A percentile compares a stretch with the other conserved stretches of the same genome.
These are phyloP conservation scores for Domatiomyces catenatus DNA, from an alignment of 2,329 filamentous ascomycete species.

Conservation along the genomic window DNA sequence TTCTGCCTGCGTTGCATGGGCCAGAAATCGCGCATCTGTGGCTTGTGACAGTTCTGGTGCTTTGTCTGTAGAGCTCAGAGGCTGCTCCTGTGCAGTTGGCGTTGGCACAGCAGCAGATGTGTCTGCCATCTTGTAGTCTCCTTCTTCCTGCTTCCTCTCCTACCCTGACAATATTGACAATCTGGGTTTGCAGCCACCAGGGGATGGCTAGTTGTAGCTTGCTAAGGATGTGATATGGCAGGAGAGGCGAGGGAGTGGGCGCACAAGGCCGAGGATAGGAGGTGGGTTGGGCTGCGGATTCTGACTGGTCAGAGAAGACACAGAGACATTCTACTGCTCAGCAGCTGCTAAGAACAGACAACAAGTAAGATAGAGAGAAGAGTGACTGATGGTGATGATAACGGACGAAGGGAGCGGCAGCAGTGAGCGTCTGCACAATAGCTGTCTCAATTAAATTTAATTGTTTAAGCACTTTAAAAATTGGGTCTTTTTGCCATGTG, in stretches of 20 bases:
- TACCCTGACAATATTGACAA: background rate
- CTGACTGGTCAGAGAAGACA: background rate
- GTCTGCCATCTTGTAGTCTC: background rate
- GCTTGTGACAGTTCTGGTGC: conserved; percentile 54
- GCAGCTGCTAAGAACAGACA: background rate
- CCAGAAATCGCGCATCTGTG: conserved; percentile 30
- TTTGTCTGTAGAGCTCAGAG: conserved; percentile 49
- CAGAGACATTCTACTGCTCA: background rate
- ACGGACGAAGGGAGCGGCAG: background rate
- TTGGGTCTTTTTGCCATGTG: background rate
- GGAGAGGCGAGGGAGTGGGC: background rate
- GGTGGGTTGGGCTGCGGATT: background rate
- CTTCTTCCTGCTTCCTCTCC: background rate
- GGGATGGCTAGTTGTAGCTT: background rate
- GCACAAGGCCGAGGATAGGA: too few relatives aligned
- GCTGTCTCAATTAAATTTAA: background rate
- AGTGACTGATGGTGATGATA: background rate
- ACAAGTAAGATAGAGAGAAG: background rate
- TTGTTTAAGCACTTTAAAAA: background rate
- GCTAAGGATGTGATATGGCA: background rate
- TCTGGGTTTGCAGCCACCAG: background rate
- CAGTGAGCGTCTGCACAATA: background rate
- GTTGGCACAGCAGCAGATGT: conserved; percentile 21
- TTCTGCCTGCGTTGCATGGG: conserved; percentile 58
- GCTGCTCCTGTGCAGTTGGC: conserved; percentile 66